Evolutionary conservation across 1,284 basidiomycete genomes (phyloP).

Genomic region (Grifola frondosa): DNA sequence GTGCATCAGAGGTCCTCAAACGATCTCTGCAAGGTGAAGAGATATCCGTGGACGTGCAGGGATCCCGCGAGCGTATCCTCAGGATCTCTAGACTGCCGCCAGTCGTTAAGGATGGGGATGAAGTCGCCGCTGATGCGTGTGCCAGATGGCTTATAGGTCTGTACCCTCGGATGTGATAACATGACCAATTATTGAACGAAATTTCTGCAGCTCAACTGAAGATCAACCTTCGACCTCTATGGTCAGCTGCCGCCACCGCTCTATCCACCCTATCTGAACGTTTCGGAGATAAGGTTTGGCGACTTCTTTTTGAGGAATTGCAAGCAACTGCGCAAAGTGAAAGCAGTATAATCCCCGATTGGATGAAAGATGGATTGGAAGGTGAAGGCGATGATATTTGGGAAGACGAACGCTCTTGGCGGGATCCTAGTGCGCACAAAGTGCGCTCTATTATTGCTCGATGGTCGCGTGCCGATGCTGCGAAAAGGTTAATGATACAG

Average conservation of each 20-base stretch:
- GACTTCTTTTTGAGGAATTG: slow-evolving; percentile 65
- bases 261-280: slow-evolving; percentile 58
- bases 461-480: slow-evolving; percentile 41
- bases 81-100: slow-evolving; percentile 64
- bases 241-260: slow-evolving; percentile 77
- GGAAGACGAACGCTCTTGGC: slow-evolving; percentile 74
- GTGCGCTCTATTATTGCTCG: slow-evolving; percentile 43
- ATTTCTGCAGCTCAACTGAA: slow-evolving; percentile 76
- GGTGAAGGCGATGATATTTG: slow-evolving; percentile 42
- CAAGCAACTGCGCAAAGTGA: slow-evolving; percentile 25
- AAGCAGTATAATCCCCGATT: slow-evolving; percentile 17
- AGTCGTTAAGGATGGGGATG: slow-evolving; percentile 51
- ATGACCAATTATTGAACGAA: background rate
- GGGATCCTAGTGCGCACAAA: slow-evolving; percentile 70
- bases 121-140: slow-evolving; percentile 53
- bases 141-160: slow-evolving; percentile 65
- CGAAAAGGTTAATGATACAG: slow-evolving; percentile 32
- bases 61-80: slow-evolving; percentile 80
- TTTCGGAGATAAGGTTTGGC: slow-evolving; percentile 75
- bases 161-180: slow-evolving; percentile 5
- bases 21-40: slow-evolving; percentile 74
- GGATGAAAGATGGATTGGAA: slow-evolving; percentile 23
- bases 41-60: slow-evolving; percentile 70
- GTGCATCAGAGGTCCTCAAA: slow-evolving; percentile 58
- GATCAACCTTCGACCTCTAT: slow-evolving; percentile 87